A percentile compares a stretch with the other conserved stretches of the same genome.
phyloP scores from a whole-genome alignment of 495 filamentous ascomycete genomes.

The Tuber brumale region DNA sequence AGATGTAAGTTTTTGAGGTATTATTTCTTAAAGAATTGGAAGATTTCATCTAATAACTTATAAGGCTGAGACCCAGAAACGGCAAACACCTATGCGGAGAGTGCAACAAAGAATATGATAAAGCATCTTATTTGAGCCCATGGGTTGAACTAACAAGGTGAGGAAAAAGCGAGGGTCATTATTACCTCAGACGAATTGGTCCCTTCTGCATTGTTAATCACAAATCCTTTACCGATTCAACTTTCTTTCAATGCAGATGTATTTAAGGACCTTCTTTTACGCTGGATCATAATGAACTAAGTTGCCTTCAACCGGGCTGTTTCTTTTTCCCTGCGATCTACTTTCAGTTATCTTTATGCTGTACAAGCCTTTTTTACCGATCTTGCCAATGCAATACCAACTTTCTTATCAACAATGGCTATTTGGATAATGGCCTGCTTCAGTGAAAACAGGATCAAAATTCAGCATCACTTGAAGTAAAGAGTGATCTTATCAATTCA shows the following conservation, averaged over 20 bases:
- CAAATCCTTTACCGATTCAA: no score
- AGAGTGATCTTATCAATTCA: slow-evolving; percentile 6
- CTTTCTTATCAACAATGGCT: slow-evolving; percentile 1
- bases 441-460: no score
- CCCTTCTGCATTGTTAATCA: rapidly evolving
- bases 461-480: no score
- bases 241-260: slow-evolving; percentile 17
- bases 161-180: no score
- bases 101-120: slow-evolving; percentile 8
- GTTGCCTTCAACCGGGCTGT: slow-evolving; percentile 6
- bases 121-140: not conserved
- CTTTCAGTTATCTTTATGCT: slow-evolving; percentile 5
- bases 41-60: not conserved
- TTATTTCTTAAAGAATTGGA: not conserved
- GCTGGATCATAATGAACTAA: slow-evolving; percentile 15
- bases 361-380: slow-evolving; percentile 1
- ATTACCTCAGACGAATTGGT: no score
- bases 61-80: slow-evolving; percentile 3
- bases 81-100: not conserved
- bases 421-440: no score
- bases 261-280: slow-evolving; percentile 11
- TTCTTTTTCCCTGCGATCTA: not conserved
- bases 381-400: not conserved
- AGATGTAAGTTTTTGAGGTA: not conserved
- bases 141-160: no score